Base-by-base conservation (phyloP, 2,329 filamentous ascomycete species). In the Rhynchosporium agropyri region DNA sequence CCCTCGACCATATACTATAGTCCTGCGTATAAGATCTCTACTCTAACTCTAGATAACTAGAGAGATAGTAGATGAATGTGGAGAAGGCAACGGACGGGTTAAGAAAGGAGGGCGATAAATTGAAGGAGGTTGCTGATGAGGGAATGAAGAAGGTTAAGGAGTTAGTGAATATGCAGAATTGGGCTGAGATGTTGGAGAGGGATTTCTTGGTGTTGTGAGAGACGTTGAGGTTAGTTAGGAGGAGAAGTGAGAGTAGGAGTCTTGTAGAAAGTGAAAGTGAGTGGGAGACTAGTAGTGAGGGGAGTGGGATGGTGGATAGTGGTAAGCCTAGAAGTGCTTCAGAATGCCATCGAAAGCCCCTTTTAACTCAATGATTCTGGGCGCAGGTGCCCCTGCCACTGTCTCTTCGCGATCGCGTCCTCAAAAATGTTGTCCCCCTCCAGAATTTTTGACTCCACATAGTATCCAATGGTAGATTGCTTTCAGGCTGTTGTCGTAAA, bases 121-220 rank as follows among this genome's bases (percentile, higher is more conserved):
- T 91, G 72, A 83, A 80, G 68, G 83, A 83, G 68, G 79, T 91
- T 69, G 86, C 86, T 4, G 83, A 84, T 68, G 82, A 81, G 63
- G 87, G 87, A 42, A 83, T 84, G 51, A 81, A 82, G 67, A 82
- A 82, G 71, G 78, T 94, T 63, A 93, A 92, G 78, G 90, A 92
- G 80, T 79, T 92, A 65, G 90, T 91, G 29, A 88, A 92, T 73
- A 84, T 94, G 73, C 90, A 94, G 80, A 93, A 93, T 75, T 95
- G 90, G 90, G 89, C 90, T 28, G 91, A 95, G 81, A 85, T 92
- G 77, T 80, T 94, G 72, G 90, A 88, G 80, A 76, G 85, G 63
- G 84, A 88, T 68, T 86, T 89, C 67, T 67, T 88, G 61, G 81
- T 87, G 50, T 73, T 89, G 6, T 84, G 87, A 74, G 86, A 89